These are phyloP conservation scores for Parascedosporium putredinis DNA, from an alignment of 2,329 filamentous ascomycete species.

Conservation along the genomic window DNA sequence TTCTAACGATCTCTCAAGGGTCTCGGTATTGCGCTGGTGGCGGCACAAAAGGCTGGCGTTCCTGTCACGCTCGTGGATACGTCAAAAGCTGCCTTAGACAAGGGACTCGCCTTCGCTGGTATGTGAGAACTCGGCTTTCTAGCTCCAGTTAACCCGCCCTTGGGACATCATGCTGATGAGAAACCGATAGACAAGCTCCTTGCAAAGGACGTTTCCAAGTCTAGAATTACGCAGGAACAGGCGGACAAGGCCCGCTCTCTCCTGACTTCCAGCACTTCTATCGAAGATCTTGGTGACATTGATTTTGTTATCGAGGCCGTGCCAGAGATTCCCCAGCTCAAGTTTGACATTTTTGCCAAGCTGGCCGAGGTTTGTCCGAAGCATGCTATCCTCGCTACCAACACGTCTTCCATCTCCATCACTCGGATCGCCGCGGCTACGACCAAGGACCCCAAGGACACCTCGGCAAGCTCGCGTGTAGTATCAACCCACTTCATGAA, in stretches of 20 bases:
- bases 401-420: conserved; percentile 97
- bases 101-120: conserved; percentile 84
- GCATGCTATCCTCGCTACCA: conserved; percentile 88
- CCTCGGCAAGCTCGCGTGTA: conserved; percentile 74
- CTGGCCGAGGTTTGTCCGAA: conserved; percentile 72
- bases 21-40: conserved; percentile 89
- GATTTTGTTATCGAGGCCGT: conserved; percentile 98
- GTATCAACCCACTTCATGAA: conserved; percentile 99
- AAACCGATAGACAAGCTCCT: conserved; percentile 67
- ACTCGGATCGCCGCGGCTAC: conserved; percentile 90
- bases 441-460: conserved; percentile 65
- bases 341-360: conserved; percentile 75
- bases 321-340: conserved; percentile 80
- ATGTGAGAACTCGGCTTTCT: conserved; percentile 13
- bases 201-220: conserved; percentile 83
- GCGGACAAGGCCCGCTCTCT: conserved; percentile 63
- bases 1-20: conserved; percentile 50
- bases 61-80: conserved; percentile 80
- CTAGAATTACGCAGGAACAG: conserved; percentile 71
- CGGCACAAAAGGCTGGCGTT: conserved; percentile 71
- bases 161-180: not conserved
- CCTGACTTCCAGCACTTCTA: conserved; percentile 57
- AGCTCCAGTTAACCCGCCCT: not conserved
- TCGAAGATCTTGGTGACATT: conserved; percentile 69
- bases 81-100: conserved; percentile 75